Conservation (phyloP, 345 rosid genomes). For the Limnanthes douglasii region DNA sequence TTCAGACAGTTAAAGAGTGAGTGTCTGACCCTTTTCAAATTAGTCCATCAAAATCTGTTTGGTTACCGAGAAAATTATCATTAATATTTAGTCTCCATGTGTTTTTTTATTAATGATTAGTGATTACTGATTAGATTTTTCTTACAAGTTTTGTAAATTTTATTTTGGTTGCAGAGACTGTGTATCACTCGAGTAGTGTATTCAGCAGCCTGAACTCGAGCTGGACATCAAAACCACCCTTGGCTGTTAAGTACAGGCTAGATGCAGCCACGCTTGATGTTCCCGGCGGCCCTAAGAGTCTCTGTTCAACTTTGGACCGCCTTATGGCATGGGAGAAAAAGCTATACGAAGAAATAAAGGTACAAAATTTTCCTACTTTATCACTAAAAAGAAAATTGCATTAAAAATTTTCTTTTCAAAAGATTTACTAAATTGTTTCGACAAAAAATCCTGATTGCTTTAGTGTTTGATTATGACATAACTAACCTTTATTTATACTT, state of each 20-base stretch:
- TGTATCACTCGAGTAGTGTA: constrained; percentile 85
- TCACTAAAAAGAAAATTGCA: no score
- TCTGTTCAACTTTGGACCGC: constrained; percentile 72
- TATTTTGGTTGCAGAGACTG: constrained; percentile 44
- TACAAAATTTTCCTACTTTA: constrained; percentile 7
- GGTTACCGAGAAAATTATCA: no score
- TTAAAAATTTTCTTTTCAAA: neutral
- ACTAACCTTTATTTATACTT: no score
- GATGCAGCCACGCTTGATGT: constrained; percentile 44
- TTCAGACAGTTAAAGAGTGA: constrained; percentile 83
- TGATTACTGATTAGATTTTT: neutral
- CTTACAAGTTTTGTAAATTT: neutral
- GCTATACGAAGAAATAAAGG: constrained; percentile 90
- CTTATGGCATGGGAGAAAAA: constrained; percentile 98
- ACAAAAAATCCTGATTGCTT: no score
- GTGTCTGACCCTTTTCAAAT: no score
- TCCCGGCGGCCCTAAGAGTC: constrained; percentile 57
- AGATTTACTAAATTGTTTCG: no score
- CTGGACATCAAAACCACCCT: constrained; percentile 92
- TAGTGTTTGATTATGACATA: constrained; percentile 2
- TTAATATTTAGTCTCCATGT: no score
- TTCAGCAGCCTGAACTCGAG: constrained; percentile 83
- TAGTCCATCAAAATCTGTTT: no score
- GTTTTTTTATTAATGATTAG: no score
- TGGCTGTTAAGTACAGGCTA: constrained; percentile 77